Evolutionary conservation across 225 moss, liverwort and hornwort genomes (phyloP), one percentile per base, ranked within the genome.

Genomic region (Takakia lepidozioides): DNA sequence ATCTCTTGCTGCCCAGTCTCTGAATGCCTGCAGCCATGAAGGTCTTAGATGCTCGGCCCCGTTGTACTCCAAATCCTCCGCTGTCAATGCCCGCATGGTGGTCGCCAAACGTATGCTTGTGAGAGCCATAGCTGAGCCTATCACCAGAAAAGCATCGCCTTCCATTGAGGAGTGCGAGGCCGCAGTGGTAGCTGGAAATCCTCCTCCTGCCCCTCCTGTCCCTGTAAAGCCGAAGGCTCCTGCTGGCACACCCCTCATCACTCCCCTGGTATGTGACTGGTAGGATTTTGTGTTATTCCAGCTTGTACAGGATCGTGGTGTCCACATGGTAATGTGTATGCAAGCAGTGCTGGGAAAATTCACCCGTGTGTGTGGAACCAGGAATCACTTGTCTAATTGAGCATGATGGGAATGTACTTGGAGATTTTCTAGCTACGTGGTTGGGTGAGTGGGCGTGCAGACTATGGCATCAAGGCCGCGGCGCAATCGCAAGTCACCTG

Each of bases 161-260:
- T 70, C 84, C 11, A 66, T 87, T 34, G 82, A 91, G 60, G 87
- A 87, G 57, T 69, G 80, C 10, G 87, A 91, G 65, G 90, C 95
- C 8, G 90, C 90, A 21, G 95, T 87, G 5, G 95, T 87, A 0
- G 72, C 80, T 5, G 95, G 95, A 35, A 98, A 87, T 61, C 86
- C 78, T 4, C 87, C 95, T 0, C 74, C 65, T 17, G 82, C 95
- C 19, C 95, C 90, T 37, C 66, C 82, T 8, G 74, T 43, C 60
- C 70, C 79, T 48, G 63, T 75, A 0, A 74, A 54, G 56, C 69
- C 95, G 2, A 59, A 62, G 65, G 74, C 75, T 30, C 95, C 90
- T 3, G 74, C 69, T 22, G 95, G 95, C 60, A 86, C 95, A 26
- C 95, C 95, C 8, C 26, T 58, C 28, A 80, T 85, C 46, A 73